phyloP scores from a whole-genome alignment of 371 early-diverging fungal species.

The Quaeritorhiza haematococci region DNA sequence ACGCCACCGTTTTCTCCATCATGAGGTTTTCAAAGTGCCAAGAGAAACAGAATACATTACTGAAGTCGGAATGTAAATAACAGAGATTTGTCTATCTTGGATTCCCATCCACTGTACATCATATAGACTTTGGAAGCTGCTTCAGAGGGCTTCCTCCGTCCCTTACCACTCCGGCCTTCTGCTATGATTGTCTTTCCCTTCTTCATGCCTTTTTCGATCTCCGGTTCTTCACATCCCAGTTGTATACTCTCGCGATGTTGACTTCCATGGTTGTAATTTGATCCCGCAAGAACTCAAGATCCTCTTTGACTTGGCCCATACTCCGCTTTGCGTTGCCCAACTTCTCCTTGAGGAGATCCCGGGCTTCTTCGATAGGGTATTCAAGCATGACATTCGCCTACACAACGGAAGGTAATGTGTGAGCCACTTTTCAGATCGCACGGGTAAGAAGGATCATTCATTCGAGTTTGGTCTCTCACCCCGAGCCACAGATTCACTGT shows the following conservation, averaged over 20 bases:
- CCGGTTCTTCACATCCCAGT: conserved; percentile 92
- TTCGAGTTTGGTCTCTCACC: conserved; percentile 46
- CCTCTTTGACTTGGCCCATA: conserved; percentile 73
- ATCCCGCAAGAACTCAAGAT: conserved; percentile 87
- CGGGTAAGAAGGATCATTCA: conserved; percentile 5
- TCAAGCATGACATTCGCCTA: conserved; percentile 96
- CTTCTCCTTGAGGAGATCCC: conserved; percentile 72
- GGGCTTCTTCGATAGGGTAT: conserved; percentile 87
- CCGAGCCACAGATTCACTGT: conserved; percentile 93
- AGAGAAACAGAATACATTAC: too few relatives aligned
- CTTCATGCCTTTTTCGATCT: too few relatives aligned
- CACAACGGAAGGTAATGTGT: conserved; percentile 1
- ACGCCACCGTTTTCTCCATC: too few relatives aligned
- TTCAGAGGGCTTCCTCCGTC: too few relatives aligned
- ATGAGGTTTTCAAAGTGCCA: too few relatives aligned
- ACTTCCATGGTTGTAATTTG: conserved; percentile 98
- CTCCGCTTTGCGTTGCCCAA: conserved; percentile 66
- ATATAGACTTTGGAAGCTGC: too few relatives aligned
- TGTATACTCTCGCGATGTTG: conserved; percentile 94
- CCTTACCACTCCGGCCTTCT: too few relatives aligned
- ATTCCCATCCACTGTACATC: too few relatives aligned
- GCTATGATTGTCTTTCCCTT: too few relatives aligned
- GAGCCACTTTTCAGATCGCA: background rate
- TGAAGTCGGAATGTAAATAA: too few relatives aligned
- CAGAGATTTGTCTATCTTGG: too few relatives aligned